Percentiles rank a stretch among this genome's conserved stretches.
Conservation (phyloP, 1,284 basidiomycete species). For the Ceratorhiza oryzae-sativae region DNA sequence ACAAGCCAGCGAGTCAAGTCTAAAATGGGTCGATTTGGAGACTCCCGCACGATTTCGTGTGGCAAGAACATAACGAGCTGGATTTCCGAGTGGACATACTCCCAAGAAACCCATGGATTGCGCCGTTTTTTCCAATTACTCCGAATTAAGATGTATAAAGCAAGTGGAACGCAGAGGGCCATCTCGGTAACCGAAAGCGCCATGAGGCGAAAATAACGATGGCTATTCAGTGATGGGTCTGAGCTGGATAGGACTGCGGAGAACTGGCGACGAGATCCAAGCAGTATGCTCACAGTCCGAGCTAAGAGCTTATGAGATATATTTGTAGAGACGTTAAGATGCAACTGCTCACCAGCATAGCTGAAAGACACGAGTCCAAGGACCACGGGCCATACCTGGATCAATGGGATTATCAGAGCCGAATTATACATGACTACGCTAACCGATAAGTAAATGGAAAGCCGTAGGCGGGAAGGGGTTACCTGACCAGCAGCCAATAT, state of each 20-base stretch:
- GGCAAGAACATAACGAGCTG: not conserved
- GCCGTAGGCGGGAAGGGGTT: not conserved
- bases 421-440: slow-evolving; percentile 5
- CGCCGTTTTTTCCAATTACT: not conserved
- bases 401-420: not conserved
- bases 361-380: slow-evolving; percentile 11
- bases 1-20: slow-evolving; percentile 36
- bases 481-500: slow-evolving; percentile 40
- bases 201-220: slow-evolving; percentile 31
- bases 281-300: slow-evolving; percentile 27
- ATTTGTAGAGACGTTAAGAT: not conserved
- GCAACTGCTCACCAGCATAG: slow-evolving; percentile 3
- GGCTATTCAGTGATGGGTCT: not conserved
- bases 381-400: slow-evolving; percentile 20
- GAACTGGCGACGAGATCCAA: slow-evolving; percentile 34
- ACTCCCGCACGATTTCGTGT: not conserved
- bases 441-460: not conserved
- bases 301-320: not conserved
- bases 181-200: slow-evolving; percentile 19
- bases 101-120: slow-evolving; percentile 64
- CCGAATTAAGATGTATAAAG: not conserved
- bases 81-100: slow-evolving; percentile 55
- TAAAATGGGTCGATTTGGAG: not conserved
- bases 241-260: slow-evolving; percentile 8
- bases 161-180: slow-evolving; percentile 9